Base-by-base conservation (phyloP, 1,284 basidiomycete species). In the Ganoderma resinaceum region DNA sequence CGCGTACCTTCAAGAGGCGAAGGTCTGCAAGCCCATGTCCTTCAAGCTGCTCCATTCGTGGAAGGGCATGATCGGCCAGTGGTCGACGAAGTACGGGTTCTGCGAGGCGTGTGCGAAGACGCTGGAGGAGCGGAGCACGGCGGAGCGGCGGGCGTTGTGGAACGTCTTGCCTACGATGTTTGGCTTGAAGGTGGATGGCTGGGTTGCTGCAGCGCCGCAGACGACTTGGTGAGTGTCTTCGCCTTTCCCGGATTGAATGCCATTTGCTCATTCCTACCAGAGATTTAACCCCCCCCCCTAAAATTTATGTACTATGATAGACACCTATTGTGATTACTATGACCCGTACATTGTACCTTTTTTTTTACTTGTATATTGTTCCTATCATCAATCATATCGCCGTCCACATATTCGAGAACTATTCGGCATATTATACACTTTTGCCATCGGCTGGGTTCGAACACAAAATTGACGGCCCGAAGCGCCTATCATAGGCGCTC, bases 71-170 rank as follows among this genome's bases (percentile, higher is more conserved):
- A 53, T 53, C 12, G 18, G 26, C 5, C 59, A 60, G 14, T 40
- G 35, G 37, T 9, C 40, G 14, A 38, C 46, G 38, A 52, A 46
- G 42, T 49, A 53, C n/a, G 14, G 33, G 23, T 37, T 18, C 12
- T 53, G 31, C 49, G 31, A 63, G 52, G 63, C 58, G 65, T 53
- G 59, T 42, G 42, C 20, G 16, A 14, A 11, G 53, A 26, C 29
- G 8, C 29, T 63, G 55, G 49, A 35, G 37, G 58, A 42, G 55
- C 65, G 62, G 62, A 69, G 62, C 62, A 43, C 63, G 65, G 59
- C 33, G 16, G 52, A 53, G 9, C 26, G 52, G 52, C 3, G 14
- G 12, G 52, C 29, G 2, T 31, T 53, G 29, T 53, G 52, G 52
- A 29, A 53, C 7, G 6, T 31, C 46, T 26, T 49, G 26, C 52